A percentile compares a stretch with the other conserved stretches of the same genome.
phyloP scores from a whole-genome alignment of 345 rosid species.

The Brassica incana region DNA sequence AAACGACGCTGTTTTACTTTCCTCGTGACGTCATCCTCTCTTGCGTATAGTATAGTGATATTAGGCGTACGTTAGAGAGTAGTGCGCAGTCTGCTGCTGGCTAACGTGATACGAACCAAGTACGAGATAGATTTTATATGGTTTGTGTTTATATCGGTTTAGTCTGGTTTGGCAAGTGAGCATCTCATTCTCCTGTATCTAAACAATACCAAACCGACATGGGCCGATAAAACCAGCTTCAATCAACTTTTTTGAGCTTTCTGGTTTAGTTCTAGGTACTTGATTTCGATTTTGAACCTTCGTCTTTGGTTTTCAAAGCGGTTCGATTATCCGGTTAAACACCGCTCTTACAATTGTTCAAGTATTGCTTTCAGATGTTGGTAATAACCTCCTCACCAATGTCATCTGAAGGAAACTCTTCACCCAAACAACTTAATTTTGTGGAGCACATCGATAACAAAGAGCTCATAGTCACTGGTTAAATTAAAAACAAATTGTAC shows the following conservation, averaged over 20 bases:
- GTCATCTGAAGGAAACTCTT: constrained; percentile 4
- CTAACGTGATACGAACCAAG: constrained; percentile 22
- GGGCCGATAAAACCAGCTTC: background rate
- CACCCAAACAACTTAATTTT: background rate
- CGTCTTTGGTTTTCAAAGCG: background rate
- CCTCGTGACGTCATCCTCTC: constrained; percentile 8
- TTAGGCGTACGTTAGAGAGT: constrained; percentile 19
- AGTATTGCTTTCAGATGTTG: constrained; percentile 16
- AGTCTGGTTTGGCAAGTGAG: background rate
- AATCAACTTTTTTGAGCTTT: background rate
- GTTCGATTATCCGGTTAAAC: background rate
- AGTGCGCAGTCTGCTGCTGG: background rate
- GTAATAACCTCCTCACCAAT: background rate
- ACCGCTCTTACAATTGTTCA: background rate
- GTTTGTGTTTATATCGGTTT: background rate
- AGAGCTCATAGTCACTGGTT: constrained; percentile 20
- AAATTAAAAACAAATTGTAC: constrained; percentile 14
- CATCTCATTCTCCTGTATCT: background rate
- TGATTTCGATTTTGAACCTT: background rate
- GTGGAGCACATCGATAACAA: background rate
- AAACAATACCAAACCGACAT: background rate
- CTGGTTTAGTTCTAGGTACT: background rate
- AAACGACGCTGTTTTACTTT: constrained; percentile 15
- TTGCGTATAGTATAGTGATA: background rate
- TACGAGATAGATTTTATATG: background rate